Base-by-base conservation (phyloP, 805 yeast genomes). In the Candida endomychidarum region DNA sequence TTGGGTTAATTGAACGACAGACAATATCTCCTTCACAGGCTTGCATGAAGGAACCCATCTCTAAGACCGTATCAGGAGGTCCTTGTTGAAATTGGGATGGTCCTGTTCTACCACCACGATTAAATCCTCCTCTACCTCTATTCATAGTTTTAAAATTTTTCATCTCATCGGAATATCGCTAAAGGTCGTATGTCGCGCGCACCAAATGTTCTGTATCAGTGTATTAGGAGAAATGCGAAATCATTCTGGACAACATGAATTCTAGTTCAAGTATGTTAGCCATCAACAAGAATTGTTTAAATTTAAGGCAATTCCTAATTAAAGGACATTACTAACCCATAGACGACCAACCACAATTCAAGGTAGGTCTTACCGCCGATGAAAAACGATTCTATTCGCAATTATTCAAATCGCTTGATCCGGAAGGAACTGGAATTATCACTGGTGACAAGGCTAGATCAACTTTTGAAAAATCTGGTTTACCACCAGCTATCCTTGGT, bases 11-110 rank as follows among this genome's bases (percentile, higher is more conserved):
- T 35, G 97, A 89, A 58, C 90, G 86, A 72, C 98, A 93, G 42
- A 93, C 96, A 60, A 93, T 86, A 60, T 93, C 99, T 43, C 96
- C 96, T 67, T 93, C 99, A 65, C 96, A 89, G 10, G 93, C 76
- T 61, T 90, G 96, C 61, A 87, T 53, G 61, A 89, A 93, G 17
- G 86, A 63, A 47, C 99, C 99, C 95, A 93, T 86, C 68, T 90
- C 98, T 54, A 86, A 74, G 19, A 93, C 97, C 41, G 80, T 71
- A 52, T 91, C 99, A 58, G 99, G 99, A 29, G 99, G 99, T 38
- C 99, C 99, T 53, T 65, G 71, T 68, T 82, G 88, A 56, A 83
- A 90, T 48, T 74, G 74, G 34, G 81, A 67, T 45, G 84, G 80
- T 50, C 90, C 83, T 52, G 86, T 77, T 63, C 86, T 78, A 41